Evolutionary conservation across 2,329 filamentous ascomycete species (phyloP).

Genomic region (Ophiocordyceps sinensis): DNA sequence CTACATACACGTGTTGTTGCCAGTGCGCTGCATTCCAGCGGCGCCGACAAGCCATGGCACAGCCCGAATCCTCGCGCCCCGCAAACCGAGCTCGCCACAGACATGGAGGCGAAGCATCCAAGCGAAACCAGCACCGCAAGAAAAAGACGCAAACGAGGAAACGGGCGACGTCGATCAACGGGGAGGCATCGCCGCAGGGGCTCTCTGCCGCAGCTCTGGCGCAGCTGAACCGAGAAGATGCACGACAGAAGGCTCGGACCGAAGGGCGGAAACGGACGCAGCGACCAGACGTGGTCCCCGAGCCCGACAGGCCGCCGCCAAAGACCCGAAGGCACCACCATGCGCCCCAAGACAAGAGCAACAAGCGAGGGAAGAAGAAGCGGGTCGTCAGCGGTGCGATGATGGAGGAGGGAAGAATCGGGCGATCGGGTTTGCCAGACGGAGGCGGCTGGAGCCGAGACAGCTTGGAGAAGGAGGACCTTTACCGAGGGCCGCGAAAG

Average conservation of each 20-base stretch:
- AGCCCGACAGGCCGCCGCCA: conserved; percentile 6
- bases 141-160: conserved; percentile 18
- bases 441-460: conserved; percentile 26
- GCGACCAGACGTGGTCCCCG: conserved; percentile 1
- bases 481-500: conserved; percentile 25
- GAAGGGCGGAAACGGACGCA: conserved; percentile 15
- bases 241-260: conserved; percentile 30
- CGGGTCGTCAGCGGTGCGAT: conserved; percentile 57
- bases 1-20: background rate
- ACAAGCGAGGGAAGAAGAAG: conserved; percentile 31
- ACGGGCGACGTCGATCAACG: conserved; percentile 19
- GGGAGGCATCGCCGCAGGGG: conserved; percentile 11
- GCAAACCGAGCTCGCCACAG: conserved; percentile 13
- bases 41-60: conserved; percentile 17
- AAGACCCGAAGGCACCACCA: conserved; percentile 16
- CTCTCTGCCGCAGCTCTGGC: conserved; percentile 45
- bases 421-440: conserved; percentile 23
- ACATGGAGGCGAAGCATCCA: conserved; percentile 13
- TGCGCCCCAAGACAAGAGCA: background rate
- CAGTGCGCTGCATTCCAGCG: conserved; percentile 10
- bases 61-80: conserved; percentile 15
- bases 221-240: conserved; percentile 48
- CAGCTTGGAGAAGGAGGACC: conserved; percentile 34
- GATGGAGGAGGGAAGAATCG: conserved; percentile 49
- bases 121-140: conserved; percentile 21